These are phyloP conservation scores for Chlamydomonas incerta DNA, from an alignment of 139 green algal species.

Conservation along the genomic window DNA sequence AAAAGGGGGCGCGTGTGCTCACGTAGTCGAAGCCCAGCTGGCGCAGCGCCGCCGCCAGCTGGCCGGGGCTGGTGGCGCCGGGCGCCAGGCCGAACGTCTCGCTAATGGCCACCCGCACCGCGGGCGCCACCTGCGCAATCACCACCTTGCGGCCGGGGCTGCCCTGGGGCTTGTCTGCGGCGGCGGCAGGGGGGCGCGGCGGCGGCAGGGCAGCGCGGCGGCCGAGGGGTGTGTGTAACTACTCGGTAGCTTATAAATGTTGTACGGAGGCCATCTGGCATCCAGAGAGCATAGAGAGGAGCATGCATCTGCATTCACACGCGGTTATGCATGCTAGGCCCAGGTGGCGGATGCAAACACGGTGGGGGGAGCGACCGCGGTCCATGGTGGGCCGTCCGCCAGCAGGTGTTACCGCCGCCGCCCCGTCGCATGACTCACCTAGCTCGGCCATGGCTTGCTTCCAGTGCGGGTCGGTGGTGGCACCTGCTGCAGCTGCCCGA, in stretches of 20 bases:
- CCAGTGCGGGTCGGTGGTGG: constrained; percentile 36
- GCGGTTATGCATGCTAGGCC: too few species aligned
- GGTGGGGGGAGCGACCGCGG: neutral
- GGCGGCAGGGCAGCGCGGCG: neutral
- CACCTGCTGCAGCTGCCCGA: neutral
- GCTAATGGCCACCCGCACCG: constrained; percentile 72
- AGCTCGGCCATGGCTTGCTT: constrained; percentile 50
- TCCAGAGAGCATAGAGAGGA: too few species aligned
- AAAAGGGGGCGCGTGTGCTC: constrained; percentile 40
- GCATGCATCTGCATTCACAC: too few species aligned
- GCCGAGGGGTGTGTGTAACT: neutral
- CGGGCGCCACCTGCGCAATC: constrained; percentile 65
- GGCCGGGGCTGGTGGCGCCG: constrained; percentile 51
- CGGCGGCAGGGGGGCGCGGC: neutral
- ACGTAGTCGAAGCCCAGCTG: constrained; percentile 80
- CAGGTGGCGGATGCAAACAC: too few species aligned
- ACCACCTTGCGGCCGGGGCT: constrained; percentile 46
- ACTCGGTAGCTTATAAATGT: too few species aligned
- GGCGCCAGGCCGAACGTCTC: constrained; percentile 69
- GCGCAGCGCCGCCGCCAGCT: constrained; percentile 71
- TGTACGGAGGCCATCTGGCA: too few species aligned
- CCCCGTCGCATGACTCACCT: too few species aligned
- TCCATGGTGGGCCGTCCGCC: neutral
- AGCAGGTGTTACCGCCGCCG: too few species aligned
- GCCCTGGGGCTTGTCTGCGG: neutral